Evolutionary conservation across 2,329 filamentous ascomycete species (phyloP).

Genomic region (Apiospora hydei): DNA sequence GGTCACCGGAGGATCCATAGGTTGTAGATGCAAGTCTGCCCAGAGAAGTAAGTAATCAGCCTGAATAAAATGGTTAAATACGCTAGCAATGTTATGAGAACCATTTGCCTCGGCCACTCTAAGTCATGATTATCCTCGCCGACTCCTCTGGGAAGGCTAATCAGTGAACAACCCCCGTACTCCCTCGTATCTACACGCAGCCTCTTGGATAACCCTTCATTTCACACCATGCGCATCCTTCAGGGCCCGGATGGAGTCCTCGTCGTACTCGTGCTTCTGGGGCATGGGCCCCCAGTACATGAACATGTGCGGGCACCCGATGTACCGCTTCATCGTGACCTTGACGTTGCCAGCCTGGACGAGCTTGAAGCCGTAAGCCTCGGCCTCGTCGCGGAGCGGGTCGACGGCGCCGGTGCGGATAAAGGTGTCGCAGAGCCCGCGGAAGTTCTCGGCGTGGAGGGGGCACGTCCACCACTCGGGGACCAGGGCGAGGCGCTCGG

Average conservation of each 20-base stretch:
- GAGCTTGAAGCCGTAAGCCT: slow-evolving; percentile 52
- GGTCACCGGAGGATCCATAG: no score
- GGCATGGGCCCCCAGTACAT: slow-evolving; percentile 42
- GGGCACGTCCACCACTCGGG: slow-evolving; percentile 46
- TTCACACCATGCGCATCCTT: slow-evolving; percentile 39
- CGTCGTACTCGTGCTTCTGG: slow-evolving; percentile 44
- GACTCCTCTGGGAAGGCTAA: no score
- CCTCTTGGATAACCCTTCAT: neutral
- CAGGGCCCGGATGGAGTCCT: slow-evolving; percentile 42
- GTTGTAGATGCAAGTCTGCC: no score
- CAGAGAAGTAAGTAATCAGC: no score
- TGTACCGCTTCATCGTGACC: slow-evolving; percentile 54
- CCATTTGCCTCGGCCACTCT: no score
- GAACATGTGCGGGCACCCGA: slow-evolving; percentile 57
- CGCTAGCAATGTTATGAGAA: no score
- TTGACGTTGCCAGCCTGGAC: slow-evolving; percentile 50
- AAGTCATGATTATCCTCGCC: no score
- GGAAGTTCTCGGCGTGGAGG: slow-evolving; percentile 42
- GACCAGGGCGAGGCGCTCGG: slow-evolving; percentile 37
- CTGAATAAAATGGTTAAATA: no score
- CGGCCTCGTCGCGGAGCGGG: slow-evolving; percentile 56
- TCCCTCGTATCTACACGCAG: no score
- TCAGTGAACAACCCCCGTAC: no score
- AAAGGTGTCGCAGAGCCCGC: slow-evolving; percentile 43
- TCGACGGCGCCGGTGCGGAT: slow-evolving; percentile 47